Conservation (phyloP, 2,329 filamentous ascomycete species). For the Ceratocystiopsis brevicomis region DNA sequence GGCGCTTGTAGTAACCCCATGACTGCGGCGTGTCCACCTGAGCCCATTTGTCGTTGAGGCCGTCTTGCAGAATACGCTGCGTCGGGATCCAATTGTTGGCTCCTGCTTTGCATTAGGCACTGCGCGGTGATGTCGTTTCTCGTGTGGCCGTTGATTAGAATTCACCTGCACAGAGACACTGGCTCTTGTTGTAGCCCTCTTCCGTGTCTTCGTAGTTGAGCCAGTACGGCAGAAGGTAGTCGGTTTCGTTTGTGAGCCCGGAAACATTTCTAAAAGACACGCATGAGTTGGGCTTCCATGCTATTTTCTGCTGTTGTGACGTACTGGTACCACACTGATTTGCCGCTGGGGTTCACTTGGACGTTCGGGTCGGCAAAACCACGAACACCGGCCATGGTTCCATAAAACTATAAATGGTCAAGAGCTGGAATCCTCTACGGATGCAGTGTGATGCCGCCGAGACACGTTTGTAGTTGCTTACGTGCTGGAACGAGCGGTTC, state of each 20-base stretch:
- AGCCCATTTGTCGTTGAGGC: constrained; percentile 31
- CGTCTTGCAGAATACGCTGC: constrained; percentile 30
- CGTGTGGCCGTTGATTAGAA: too few relatives aligned
- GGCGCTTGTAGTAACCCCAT: constrained; percentile 30
- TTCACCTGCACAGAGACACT: constrained; percentile 27
- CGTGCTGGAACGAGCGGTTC: constrained; percentile 17
- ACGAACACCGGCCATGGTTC: constrained; percentile 32
- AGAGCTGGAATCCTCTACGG: neutral
- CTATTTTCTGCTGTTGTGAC: constrained; percentile 8
- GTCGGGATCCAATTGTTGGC: constrained; percentile 31
- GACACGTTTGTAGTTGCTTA: constrained; percentile 5
- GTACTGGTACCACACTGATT: constrained; percentile 29
- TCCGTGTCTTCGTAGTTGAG: constrained; percentile 30
- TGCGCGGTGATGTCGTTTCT: too few relatives aligned
- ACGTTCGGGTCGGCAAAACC: constrained; percentile 36
- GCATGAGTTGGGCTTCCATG: too few relatives aligned
- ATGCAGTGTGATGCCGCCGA: too few relatives aligned
- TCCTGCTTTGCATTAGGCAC: constrained; percentile 7
- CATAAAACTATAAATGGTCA: constrained; percentile 24
- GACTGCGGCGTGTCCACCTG: constrained; percentile 29
- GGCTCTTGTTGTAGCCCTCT: constrained; percentile 21
- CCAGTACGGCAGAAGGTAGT: constrained; percentile 29
- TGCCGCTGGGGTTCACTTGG: constrained; percentile 24
- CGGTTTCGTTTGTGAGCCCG: constrained; percentile 20
- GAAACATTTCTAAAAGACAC: too few relatives aligned